Percentiles rank a stretch among this genome's conserved stretches.
Evolutionary conservation across 2,329 filamentous ascomycete genomes (phyloP).

Genomic region (Xylaria polymorpha): DNA sequence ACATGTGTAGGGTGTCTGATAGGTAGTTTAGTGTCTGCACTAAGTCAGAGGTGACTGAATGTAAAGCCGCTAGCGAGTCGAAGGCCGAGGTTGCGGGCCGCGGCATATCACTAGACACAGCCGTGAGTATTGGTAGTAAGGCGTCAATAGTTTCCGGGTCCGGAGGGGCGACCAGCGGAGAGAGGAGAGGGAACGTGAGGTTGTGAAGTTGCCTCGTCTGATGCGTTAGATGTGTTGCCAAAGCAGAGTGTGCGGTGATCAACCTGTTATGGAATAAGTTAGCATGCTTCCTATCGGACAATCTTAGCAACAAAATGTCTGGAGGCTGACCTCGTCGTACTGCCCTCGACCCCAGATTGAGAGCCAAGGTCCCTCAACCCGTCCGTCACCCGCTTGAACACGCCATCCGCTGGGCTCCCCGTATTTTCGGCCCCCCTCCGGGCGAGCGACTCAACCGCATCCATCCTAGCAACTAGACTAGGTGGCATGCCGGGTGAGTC

Average conservation of each 20-base stretch:
- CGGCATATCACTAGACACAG: conserved; percentile 75
- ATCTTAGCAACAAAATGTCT: conserved; percentile 1
- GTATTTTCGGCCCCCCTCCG: conserved; percentile 73
- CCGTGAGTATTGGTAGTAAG: conserved; percentile 74
- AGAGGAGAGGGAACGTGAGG: conserved; percentile 76
- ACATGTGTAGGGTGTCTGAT: conserved; percentile 94
- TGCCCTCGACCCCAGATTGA: conserved; percentile 77
- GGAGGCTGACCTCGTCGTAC: conserved; percentile 71
- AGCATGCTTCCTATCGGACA: conserved; percentile 21
- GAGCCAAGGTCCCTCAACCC: conserved; percentile 78
- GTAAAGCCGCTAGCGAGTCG: conserved; percentile 74
- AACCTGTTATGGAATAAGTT: conserved; percentile 61
- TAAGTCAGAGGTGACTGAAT: conserved; percentile 77
- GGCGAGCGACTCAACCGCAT: conserved; percentile 77
- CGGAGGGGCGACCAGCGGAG: conserved; percentile 72
- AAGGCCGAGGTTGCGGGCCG: conserved; percentile 71
- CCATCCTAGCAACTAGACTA: conserved; percentile 75
- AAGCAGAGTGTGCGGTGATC: conserved; percentile 78
- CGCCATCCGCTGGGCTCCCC: conserved; percentile 71
- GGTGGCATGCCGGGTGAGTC: conserved; percentile 75
- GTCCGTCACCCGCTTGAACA: conserved; percentile 76
- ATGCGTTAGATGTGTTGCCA: conserved; percentile 79
- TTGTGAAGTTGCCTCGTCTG: conserved; percentile 81
- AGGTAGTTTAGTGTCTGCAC: conserved; percentile 85
- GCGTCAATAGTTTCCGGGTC: conserved; percentile 74